Evolutionary conservation across 2,329 filamentous ascomycete species (phyloP), one percentile per base, ranked within the genome.

Genomic region (Pseudopyrenochaeta lycopersici): DNA sequence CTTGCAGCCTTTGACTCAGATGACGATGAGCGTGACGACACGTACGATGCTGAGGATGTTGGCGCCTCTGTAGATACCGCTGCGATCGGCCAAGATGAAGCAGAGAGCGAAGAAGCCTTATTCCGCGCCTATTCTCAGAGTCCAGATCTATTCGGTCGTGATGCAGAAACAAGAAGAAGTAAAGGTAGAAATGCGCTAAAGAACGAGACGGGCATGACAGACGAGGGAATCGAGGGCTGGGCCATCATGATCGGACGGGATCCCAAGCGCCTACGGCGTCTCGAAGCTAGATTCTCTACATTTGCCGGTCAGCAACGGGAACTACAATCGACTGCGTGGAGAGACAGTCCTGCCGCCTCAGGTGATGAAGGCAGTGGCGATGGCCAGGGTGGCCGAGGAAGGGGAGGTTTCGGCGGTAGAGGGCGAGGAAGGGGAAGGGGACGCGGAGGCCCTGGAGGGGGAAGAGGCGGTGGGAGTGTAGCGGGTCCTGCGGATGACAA

Each of bases 21-120:
- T 66, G 95, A 98, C 63, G 95, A 99, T 73, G 95, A 99, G 78
- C 86, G 92, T 31, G 95, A 99, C 74, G 95, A 99, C 73, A 98
- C 94, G 0, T 99, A 99, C 71, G 95, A 99, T 67, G 87, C 89
- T 1, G 91, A 88, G 44, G 95, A 98, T 69, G 92, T 98, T 2
- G 95, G 95, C 31, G 93, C 94, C 18, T 91, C 90, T 0, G 88
- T 97, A 2, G 92, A 97, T 64, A 81, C 83, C 15, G 81, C 79
- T 1, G 77, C 78, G 4, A 74, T 79, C 2, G 80, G 74, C 39
- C 69, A 78, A 41, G 81, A 81, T 36, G 82, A 84, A 41, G 75
- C 84, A 5, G 82, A 77, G 47, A 85, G 85, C 58, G 93, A 97
- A 59, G 87, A 91, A 64, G 77, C 79, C 0, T 81, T 99, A 0